Conservation (phyloP, 306 rosid genomes). For the Cajanus cajan region DNA sequence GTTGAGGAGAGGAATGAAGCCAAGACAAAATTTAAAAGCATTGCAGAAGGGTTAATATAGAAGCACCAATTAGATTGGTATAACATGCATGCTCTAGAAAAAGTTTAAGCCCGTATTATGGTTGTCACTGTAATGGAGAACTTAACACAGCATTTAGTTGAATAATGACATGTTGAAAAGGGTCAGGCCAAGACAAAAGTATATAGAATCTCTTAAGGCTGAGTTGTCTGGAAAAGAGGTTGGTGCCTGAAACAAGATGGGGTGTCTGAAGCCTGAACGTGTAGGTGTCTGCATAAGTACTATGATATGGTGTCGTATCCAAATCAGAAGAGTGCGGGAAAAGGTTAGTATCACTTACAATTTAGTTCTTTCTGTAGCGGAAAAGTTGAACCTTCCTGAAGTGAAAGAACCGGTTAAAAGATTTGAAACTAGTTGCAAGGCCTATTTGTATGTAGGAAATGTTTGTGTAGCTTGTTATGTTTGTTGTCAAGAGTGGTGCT, state of each 20-base stretch:
- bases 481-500: neutral
- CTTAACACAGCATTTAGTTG: conserved; percentile 43
- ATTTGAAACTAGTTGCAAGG: conserved; percentile 9
- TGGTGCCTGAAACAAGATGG: conserved; percentile 16
- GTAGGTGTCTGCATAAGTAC: neutral
- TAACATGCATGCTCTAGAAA: conserved; percentile 51
- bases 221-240: neutral
- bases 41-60: conserved; percentile 51
- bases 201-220: conserved; percentile 26
- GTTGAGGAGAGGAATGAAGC: conserved; percentile 66
- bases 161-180: conserved; percentile 53
- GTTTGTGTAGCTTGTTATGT: neutral
- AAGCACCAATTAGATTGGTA: conserved; percentile 51
- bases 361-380: neutral
- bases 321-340: neutral
- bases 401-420: neutral
- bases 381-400: neutral
- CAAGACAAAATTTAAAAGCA: conserved; percentile 48
- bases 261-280: neutral
- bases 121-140: conserved; percentile 55
- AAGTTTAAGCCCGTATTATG: conserved; percentile 54
- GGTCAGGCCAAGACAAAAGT: conserved; percentile 36
- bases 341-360: conserved; percentile 24
- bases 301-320: neutral
- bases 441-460: conserved; percentile 18